Evolutionary conservation across 352 stramenopile genomes (phyloP), one percentile per base, ranked within the genome.

Genomic region (Pythium scleroteichum): DNA sequence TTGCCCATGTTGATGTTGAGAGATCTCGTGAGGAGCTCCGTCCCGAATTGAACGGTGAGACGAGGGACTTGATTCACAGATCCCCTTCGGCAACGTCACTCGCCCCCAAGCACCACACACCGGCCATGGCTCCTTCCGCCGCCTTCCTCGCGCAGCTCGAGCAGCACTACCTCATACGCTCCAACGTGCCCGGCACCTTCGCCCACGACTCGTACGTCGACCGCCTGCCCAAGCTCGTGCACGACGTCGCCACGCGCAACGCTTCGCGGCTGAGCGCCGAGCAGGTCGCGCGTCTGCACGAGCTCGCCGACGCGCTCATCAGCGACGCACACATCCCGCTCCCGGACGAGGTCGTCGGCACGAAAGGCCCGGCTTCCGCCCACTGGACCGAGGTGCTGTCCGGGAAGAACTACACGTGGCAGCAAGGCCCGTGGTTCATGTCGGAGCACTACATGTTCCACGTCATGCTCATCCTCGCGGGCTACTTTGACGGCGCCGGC

Each of bases 361-460:
- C n/a, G 24, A 70, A 81, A 38, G 77, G 76, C 4, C 67, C 75
- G 0, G 79, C 66, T 9, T 81, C 67, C 9, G 32, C 27, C 14
- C 71, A 92, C 53, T 92, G 78, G 77, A 69, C 71, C 23, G 27
- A 48, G 13, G 45, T 89, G 38, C 67, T 87, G 2, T 50, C 59
- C 6, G 72, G 59, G 29, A 71, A 82, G 13, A 45, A 38, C 19
- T 87, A 87, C 55, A 87, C 76, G 56, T 92, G 82, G 82, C 79
- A 88, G 58, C 76, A 87, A 53, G 71, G 72, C n/a, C 76, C 82
- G 27, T 90, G 80, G 78, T 92, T 92, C 68, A 41, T 89, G 38
- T 72, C 76, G 12, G 82, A 92, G 55, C 78, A 85, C 47, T 92
- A 92, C 70, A 74, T 90, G 64, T 90, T 89, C 62, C 79, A 88